phyloP scores from a whole-genome alignment of 345 rosid species.

The Tarenaya hassleriana region DNA sequence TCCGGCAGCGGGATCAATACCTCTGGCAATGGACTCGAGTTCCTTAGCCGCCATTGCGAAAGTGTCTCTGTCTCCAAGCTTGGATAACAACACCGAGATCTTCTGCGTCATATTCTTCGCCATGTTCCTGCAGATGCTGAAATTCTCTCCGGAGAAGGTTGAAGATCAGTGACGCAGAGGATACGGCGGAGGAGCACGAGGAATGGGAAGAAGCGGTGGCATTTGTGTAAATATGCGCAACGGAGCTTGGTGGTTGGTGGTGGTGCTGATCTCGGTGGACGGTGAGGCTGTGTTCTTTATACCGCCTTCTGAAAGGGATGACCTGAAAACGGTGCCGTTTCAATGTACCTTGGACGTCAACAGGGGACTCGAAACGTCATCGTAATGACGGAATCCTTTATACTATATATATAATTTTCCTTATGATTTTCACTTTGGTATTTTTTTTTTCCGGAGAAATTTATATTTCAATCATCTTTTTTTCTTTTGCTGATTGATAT shows the following conservation, averaged over 20 bases:
- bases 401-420: too few relatives aligned
- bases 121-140: constrained; percentile 23
- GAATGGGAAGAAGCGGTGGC: constrained; percentile 27
- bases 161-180: constrained; percentile 16
- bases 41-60: constrained; percentile 59
- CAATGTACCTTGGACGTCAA: too few relatives aligned
- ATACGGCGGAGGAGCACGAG: constrained; percentile 29
- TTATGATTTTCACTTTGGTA: too few relatives aligned
- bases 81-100: constrained; percentile 45
- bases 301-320: not conserved
- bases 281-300: not conserved
- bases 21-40: constrained; percentile 58
- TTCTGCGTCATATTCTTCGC: constrained; percentile 50
- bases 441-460: too few relatives aligned
- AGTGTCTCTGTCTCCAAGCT: constrained; percentile 88
- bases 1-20: constrained; percentile 43
- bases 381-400: too few relatives aligned
- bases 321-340: too few relatives aligned
- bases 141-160: constrained; percentile 7
- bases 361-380: too few relatives aligned
- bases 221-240: constrained; percentile 23
- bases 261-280: not conserved
- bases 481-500: too few relatives aligned
- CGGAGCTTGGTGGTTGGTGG: constrained; percentile 16
- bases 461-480: too few relatives aligned